These are phyloP conservation scores for Ophiognomonia clavigignenti-juglandacearum DNA, from an alignment of 2,329 filamentous ascomycete genomes.

Conservation along the genomic window DNA sequence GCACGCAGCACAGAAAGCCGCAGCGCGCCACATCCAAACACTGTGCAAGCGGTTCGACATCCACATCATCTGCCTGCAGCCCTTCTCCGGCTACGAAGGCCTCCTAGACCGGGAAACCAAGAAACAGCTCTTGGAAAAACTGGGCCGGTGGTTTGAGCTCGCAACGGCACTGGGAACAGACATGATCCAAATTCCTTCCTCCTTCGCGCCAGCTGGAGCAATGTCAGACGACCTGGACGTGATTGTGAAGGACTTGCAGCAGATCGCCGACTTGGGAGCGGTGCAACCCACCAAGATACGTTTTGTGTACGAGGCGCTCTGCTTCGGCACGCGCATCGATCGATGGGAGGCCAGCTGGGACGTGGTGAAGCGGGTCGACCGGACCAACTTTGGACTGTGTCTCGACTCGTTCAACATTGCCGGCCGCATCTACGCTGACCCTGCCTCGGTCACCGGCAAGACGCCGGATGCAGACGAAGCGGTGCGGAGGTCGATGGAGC, in stretches of 20 bases:
- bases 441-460: conserved; percentile 45
- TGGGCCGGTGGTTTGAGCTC: conserved; percentile 66
- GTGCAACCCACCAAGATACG: conserved; percentile 51
- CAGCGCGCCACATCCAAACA: conserved; percentile 50
- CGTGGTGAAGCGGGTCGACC: conserved; percentile 58
- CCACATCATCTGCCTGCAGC: conserved; percentile 64
- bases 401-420: conserved; percentile 77
- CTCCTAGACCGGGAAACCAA: conserved; percentile 49
- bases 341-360: conserved; percentile 71
- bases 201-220: conserved; percentile 51
- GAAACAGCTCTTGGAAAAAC: conserved; percentile 46
- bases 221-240: conserved; percentile 43
- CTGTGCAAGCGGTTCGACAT: conserved; percentile 49
- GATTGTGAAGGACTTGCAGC: conserved; percentile 57
- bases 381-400: conserved; percentile 70
- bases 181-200: conserved; percentile 70
- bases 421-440: conserved; percentile 67
- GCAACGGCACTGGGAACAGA: conserved; percentile 61
- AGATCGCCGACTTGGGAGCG: conserved; percentile 64
- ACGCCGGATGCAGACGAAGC: conserved; percentile 49
- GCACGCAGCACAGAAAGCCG: conserved; percentile 34
- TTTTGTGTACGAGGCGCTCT: conserved; percentile 70
- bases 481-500: conserved; percentile 48
- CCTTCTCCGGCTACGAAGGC: conserved; percentile 75
- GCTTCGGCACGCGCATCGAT: conserved; percentile 66